Base-by-base conservation (phyloP, 306 rosid species). In the Purshia tridentata region DNA sequence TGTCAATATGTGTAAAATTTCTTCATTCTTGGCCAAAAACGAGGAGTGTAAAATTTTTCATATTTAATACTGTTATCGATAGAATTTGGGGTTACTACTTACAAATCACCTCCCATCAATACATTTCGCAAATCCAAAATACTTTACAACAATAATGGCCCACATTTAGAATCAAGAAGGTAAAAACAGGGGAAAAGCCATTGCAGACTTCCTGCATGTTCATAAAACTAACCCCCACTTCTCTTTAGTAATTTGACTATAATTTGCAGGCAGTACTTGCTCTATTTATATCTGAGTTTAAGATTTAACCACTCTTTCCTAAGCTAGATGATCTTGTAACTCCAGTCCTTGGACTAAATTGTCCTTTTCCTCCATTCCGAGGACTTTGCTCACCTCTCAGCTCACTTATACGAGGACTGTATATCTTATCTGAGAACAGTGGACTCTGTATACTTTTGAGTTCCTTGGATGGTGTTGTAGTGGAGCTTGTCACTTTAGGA, bases 331-430 rank as follows among this genome's bases (percentile, higher is more conserved):
- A 70, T 67, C 47, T 89, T 52, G 73, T 50, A 52, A 80, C 88
- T 81, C 70, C 80, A 9, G 64, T 44, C 39, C 77, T 79, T 9
- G 88, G 82, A 79, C 83, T 80, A 56, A 76, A 76, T 69, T 83
- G 74, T 16, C 80, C 80, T 67, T 75, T 85, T 45, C 82, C 86
- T 45, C 63, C 77, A 48, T 65, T 63, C 49, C 57, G 66, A 72
- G 89, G 88, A 57, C 88, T 88, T 19, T 58, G 84, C 6, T 77
- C 78, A 41, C 55, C 76, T 73, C 67, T 78, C 51, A 72, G 80
- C 71, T 79, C 80, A 62, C 77, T 72, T 49, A 72, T 40, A 48
- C 80, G 75, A 67, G 84, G 89, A 78, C 84, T 89, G 54, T 20
- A 39, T 75, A 77, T 77, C 75, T 75, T 79, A 42, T 86, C 83